Percentiles rank a stretch among this genome's conserved stretches.
These are phyloP conservation scores for Stemphylium vesicarium DNA, from an alignment of 2,329 filamentous ascomycete genomes.

Conservation along the genomic window DNA sequence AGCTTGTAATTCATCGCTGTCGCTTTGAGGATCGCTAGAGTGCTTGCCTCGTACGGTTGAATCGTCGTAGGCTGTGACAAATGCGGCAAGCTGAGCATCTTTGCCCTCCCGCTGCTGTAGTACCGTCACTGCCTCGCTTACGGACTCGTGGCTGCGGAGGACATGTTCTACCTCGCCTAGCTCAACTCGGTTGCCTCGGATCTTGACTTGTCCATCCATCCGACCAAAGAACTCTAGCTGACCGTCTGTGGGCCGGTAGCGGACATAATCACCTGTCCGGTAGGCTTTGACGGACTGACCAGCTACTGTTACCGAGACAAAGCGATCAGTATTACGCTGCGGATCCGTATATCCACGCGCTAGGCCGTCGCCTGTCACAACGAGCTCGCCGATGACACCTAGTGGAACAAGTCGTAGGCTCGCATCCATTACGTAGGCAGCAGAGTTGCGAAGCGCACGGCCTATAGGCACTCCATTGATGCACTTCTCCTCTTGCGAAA, in stretches of 20 bases:
- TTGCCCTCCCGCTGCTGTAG: background rate
- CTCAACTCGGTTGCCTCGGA: constrained; percentile 33
- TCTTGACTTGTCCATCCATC: constrained; percentile 33
- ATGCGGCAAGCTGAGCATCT: background rate
- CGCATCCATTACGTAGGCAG: constrained; percentile 4
- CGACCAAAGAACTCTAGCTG: constrained; percentile 21
- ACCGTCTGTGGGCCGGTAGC: constrained; percentile 22
- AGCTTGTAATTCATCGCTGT: too few relatives aligned
- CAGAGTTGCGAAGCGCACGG: constrained; percentile 29
- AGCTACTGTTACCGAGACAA: background rate
- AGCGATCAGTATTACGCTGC: constrained; percentile 24
- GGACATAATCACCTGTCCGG: constrained; percentile 30
- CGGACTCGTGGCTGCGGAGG: background rate
- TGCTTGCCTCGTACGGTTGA: too few relatives aligned
- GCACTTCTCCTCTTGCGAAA: background rate
- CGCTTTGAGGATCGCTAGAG: too few relatives aligned
- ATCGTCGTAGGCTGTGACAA: too few relatives aligned
- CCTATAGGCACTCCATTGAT: constrained; percentile 46
- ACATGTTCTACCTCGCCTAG: constrained; percentile 28
- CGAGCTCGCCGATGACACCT: constrained; percentile 28
- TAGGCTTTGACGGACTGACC: constrained; percentile 32
- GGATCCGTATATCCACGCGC: constrained; percentile 18
- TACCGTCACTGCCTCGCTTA: background rate
- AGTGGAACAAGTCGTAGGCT: constrained; percentile 15
- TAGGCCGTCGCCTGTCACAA: constrained; percentile 26